Percentiles rank a stretch among this genome's conserved stretches.
Evolutionary conservation across 2,329 filamentous ascomycete species (phyloP).

Genomic region (Talaromyces marneffei): DNA sequence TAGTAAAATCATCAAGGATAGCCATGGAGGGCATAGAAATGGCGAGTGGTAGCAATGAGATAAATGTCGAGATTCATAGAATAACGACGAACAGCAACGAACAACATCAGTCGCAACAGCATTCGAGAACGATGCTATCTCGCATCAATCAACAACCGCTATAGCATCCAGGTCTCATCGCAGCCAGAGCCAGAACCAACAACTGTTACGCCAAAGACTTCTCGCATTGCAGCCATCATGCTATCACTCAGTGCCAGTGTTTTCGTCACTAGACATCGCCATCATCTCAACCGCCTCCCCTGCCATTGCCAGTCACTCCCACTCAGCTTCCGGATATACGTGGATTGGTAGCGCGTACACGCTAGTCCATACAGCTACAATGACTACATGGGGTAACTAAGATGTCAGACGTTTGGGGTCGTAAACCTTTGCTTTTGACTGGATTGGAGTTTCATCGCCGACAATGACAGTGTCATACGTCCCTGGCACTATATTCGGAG

Average conservation of each 20-base stretch:
- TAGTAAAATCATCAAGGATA: neutral
- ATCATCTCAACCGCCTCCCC: constrained; percentile 55
- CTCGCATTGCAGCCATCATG: constrained; percentile 15
- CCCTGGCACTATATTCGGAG: constrained; percentile 59
- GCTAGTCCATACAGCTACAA: constrained; percentile 41
- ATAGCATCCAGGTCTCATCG: neutral
- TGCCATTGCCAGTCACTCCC: constrained; percentile 49
- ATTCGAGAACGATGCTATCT: neutral
- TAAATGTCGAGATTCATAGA: neutral
- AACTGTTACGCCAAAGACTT: neutral
- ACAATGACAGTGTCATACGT: constrained; percentile 47
- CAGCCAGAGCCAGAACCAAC: neutral
- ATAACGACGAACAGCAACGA: neutral
- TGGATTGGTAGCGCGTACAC: constrained; percentile 52
- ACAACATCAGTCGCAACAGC: neutral
- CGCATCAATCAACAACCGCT: neutral
- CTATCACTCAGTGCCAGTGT: constrained; percentile 16
- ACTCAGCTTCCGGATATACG: constrained; percentile 45
- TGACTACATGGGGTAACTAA: constrained; percentile 21
- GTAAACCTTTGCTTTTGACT: constrained; percentile 49
- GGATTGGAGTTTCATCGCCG: constrained; percentile 31
- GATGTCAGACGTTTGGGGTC: constrained; percentile 54
- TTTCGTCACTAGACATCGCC: constrained; percentile 30
- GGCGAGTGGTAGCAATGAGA: neutral
- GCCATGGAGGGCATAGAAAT: neutral